Evolutionary conservation across 495 filamentous ascomycete species (phyloP), one percentile per base, ranked within the genome.

Genomic region (Apodospora peruviana): DNA sequence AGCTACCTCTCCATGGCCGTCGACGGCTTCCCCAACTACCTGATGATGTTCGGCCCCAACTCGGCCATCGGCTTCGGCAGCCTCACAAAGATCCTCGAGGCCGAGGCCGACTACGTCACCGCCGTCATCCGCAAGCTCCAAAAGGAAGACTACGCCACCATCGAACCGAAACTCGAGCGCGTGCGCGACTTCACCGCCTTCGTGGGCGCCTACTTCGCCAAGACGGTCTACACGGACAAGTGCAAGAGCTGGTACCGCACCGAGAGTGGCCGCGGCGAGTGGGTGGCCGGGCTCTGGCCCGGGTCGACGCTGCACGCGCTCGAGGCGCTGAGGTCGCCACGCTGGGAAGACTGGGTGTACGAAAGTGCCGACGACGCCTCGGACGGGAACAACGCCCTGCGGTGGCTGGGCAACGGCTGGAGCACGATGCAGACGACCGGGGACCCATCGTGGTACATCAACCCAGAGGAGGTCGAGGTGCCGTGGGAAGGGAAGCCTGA

Each of bases 231-330:
- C 68, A 72, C 76, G 11, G 80, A 81, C 10, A 72, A 78, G 24
- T 90, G 86, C 61, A 76, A 76, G 16, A 83, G 77, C n/a, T 90
- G 86, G 86, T 85, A 85, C 57, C 82, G 84, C 40, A 50, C 52
- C 12, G 55, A 60, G 21, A 59, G 64, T 7, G 63, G 61, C 34
- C 45, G 21, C 1, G 64, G 65, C 9, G 55, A 62, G n/a, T 60
- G 59, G 38, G 59, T 73, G 10, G 65, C 58, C 11, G 70, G 64
- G 5, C 44, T 72, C 20, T 73, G 71, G 69, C 71, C 70, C 0
- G 70, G 71, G 17, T 63, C 58, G n/a, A 64, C 69, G 12, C 56
- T 71, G 52, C 70, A 73, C 41, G 68, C 67, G 32, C 52, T 73
- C 2, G 71, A 74, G 61, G 58, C 69, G 34, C 47, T 74, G 46